A percentile compares a stretch with the other conserved stretches of the same genome.
These are phyloP conservation scores for Plasmodium berghei DNA, from an alignment of 169 alveolate genomes.

Conservation along the genomic window DNA sequence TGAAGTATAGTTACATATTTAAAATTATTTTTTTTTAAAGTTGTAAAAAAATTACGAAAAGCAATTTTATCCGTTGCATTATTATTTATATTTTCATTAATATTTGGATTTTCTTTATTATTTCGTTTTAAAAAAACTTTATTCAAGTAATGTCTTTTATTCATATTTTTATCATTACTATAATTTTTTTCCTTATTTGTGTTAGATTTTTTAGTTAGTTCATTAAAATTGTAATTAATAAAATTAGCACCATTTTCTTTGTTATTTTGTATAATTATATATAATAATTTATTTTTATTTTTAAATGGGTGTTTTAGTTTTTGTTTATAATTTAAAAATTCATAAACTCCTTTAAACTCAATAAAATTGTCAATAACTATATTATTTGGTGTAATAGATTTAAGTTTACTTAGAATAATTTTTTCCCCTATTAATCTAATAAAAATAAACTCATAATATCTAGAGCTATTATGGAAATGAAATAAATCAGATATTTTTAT, in stretches of 20 bases:
- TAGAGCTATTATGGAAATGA: constrained; percentile 18
- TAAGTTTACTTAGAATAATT: constrained; percentile 42
- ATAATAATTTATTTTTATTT: constrained; percentile 11
- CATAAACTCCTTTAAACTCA: constrained; percentile 33
- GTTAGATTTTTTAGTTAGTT: background rate
- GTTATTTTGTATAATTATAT: constrained; percentile 10
- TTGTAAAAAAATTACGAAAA: constrained; percentile 29
- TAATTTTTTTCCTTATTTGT: background rate
- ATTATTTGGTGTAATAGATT: constrained; percentile 20
- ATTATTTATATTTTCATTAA: constrained; percentile 5
- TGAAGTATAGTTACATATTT: constrained; percentile 41
- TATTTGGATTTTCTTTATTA: background rate
- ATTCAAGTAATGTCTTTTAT: background rate
- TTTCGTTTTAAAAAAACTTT: constrained; percentile 26
- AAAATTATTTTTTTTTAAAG: constrained; percentile 35
- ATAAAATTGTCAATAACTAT: constrained; percentile 42
- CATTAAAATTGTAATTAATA: background rate
- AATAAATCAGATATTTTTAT: constrained; percentile 48
- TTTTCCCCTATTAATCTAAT: constrained; percentile 17
- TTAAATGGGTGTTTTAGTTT: constrained; percentile 3
- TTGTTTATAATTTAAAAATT: constrained; percentile 44
- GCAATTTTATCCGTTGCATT: background rate
- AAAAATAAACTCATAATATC: constrained; percentile 33
- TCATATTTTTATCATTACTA: constrained; percentile 8
- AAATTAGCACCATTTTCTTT: constrained; percentile 13